Conservation (phyloP, 768 basidiomycete genomes). For the Coprinopsis marcescibilis region DNA sequence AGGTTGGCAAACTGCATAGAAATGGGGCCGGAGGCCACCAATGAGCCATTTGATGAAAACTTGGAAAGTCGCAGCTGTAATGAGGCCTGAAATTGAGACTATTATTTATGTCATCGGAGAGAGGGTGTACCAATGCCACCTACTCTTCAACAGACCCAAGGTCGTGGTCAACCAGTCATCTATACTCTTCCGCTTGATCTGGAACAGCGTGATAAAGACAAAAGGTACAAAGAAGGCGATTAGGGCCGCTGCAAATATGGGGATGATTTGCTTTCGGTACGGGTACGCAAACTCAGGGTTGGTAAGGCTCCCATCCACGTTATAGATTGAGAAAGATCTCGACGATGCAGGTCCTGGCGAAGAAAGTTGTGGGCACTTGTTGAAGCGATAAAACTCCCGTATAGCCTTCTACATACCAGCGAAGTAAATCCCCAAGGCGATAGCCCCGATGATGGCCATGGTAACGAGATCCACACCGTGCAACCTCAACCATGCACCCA, state of each 20-base stretch:
- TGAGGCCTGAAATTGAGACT: slow-evolving; percentile 15
- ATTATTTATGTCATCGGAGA: background rate
- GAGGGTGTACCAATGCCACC: slow-evolving; percentile 21
- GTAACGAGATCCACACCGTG: slow-evolving; percentile 49
- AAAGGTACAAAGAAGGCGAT: slow-evolving; percentile 51
- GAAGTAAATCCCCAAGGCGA: slow-evolving; percentile 46
- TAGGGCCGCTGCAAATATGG: slow-evolving; percentile 47
- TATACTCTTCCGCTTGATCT: slow-evolving; percentile 39
- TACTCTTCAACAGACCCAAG: slow-evolving; percentile 49
- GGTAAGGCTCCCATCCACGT: slow-evolving; percentile 41
- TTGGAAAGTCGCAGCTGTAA: slow-evolving; percentile 28
- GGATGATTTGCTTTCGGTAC: slow-evolving; percentile 44
- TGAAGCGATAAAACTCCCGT: background rate
- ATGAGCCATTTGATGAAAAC: slow-evolving; percentile 53
- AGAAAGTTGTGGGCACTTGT: background rate
- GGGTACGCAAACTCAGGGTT: slow-evolving; percentile 49
- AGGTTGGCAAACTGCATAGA: slow-evolving; percentile 48
- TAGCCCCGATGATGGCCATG: slow-evolving; percentile 48
- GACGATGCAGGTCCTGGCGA: slow-evolving; percentile 34
- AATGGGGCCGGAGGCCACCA: slow-evolving; percentile 45
- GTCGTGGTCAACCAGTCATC: slow-evolving; percentile 43
- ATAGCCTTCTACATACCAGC: slow-evolving; percentile 24
- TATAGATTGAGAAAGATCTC: slow-evolving; percentile 38
- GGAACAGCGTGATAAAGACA: slow-evolving; percentile 48
- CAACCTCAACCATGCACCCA: slow-evolving; percentile 32